phyloP scores from a whole-genome alignment of 441 rosid species.

The Erysimum cheiri region DNA sequence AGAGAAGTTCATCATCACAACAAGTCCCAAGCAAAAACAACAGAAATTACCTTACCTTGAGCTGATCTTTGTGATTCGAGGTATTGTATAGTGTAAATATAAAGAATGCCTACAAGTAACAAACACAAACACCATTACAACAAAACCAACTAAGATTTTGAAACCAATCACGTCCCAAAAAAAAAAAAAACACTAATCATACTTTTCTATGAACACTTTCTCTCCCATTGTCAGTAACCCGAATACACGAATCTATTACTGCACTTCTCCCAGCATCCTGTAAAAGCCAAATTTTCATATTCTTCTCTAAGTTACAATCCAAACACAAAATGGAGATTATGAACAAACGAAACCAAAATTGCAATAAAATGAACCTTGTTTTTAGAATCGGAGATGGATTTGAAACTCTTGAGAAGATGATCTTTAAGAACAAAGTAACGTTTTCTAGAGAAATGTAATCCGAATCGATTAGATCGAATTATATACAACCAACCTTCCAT shows the following conservation, averaged over 20 bases:
- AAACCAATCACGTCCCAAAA: slow-evolving; percentile 10
- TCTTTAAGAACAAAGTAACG: slow-evolving; percentile 82
- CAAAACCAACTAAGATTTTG: slow-evolving; percentile 6
- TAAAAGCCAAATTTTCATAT: slow-evolving; percentile 21
- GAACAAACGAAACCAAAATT: background rate
- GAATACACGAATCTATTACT: slow-evolving; percentile 82
- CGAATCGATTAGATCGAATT: slow-evolving; percentile 78
- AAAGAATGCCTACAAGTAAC: slow-evolving; percentile 77
- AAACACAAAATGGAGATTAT: background rate
- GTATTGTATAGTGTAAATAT: slow-evolving; percentile 87
- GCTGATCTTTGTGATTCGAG: slow-evolving; percentile 90
- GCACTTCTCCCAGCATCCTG: slow-evolving; percentile 90
- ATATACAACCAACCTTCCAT: slow-evolving; percentile 97
- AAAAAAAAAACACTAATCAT: slow-evolving; percentile 29
- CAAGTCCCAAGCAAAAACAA: slow-evolving; percentile 18
- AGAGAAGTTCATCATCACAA: slow-evolving; percentile 1
- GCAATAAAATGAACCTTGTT: slow-evolving; percentile 51
- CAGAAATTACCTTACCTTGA: slow-evolving; percentile 73
- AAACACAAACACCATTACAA: slow-evolving; percentile 29
- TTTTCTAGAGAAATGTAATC: slow-evolving; percentile 84
- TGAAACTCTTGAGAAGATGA: slow-evolving; percentile 82
- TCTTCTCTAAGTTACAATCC: slow-evolving; percentile 19
- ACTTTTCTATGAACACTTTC: slow-evolving; percentile 94
- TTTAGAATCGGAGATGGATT: slow-evolving; percentile 61
- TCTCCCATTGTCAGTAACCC: slow-evolving; percentile 97